A percentile compares a stretch with the other conserved stretches of the same genome.
phyloP scores from a whole-genome alignment of 192 early-diverging fungal species.

The Rhizophagus prolifer region DNA sequence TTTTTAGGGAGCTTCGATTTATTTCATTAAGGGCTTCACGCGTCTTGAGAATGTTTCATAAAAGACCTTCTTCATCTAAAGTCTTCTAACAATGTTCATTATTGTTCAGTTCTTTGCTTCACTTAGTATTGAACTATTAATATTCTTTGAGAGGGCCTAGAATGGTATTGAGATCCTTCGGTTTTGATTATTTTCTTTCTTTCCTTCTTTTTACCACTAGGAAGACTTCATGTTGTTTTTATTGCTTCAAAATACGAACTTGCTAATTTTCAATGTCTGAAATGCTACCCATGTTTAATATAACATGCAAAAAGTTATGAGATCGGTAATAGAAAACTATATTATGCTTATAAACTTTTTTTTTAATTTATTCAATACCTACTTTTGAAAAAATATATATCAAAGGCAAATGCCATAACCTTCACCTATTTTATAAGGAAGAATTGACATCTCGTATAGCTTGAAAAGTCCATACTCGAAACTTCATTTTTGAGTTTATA shows the following conservation, averaged over 20 bases:
- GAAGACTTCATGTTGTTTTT: constrained; percentile 1
- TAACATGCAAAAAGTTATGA: constrained; percentile 16
- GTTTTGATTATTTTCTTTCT: background rate
- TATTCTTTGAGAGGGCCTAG: background rate
- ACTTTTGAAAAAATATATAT: constrained; percentile 14
- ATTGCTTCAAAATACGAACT: constrained; percentile 3
- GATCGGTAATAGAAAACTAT: background rate
- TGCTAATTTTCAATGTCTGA: constrained; percentile 22
- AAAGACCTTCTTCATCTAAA: background rate
- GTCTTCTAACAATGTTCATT: background rate
- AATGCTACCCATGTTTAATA: constrained; percentile 7
- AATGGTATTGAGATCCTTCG: background rate
- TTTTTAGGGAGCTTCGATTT: background rate
- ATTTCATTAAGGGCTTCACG: constrained; percentile 1
- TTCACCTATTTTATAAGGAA: constrained; percentile 21
- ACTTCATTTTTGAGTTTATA: background rate
- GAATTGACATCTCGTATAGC: constrained; percentile 4
- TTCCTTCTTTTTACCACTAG: background rate
- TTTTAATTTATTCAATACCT: constrained; percentile 19
- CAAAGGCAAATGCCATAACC: background rate
- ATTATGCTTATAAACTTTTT: constrained; percentile 3
- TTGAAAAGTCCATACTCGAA: constrained; percentile 2
- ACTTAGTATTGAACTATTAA: constrained; percentile 3
- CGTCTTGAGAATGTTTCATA: background rate
- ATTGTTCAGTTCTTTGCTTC: background rate